Conservation (phyloP, 495 filamentous ascomycete species). For the Geoglossum glabrum region DNA sequence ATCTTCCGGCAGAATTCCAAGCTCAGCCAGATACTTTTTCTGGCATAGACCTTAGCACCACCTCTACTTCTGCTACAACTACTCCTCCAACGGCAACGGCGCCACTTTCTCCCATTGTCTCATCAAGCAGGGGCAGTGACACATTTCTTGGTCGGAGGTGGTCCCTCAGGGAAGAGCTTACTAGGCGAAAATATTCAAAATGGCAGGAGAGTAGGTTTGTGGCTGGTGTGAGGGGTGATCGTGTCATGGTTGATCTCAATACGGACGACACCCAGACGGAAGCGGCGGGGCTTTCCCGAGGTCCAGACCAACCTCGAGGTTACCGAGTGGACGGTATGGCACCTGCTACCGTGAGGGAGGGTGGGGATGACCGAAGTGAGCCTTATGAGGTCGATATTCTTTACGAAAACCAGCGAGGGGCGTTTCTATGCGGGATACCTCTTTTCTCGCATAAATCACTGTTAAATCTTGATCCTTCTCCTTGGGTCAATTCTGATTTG, state of each 20-base stretch:
- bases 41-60: background rate
- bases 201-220: constrained; percentile 30
- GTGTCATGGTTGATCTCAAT: no score
- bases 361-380: background rate
- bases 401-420: constrained; percentile 56
- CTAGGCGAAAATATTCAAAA: constrained; percentile 39
- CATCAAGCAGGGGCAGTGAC: background rate
- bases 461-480: constrained; percentile 63
- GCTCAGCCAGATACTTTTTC: constrained; percentile 3
- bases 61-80: background rate
- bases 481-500: constrained; percentile 63
- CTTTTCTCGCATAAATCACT: constrained; percentile 74
- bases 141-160: constrained; percentile 1
- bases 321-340: background rate
- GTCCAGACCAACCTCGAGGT: background rate
- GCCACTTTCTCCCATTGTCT: background rate
- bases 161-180: constrained; percentile 27
- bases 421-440: constrained; percentile 71
- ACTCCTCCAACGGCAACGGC: background rate
- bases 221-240: background rate
- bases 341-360: background rate
- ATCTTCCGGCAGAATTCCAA: background rate
- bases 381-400: constrained; percentile 48
- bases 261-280: no score
- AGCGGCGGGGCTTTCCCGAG: background rate